phyloP scores from a whole-genome alignment of 176 grass and related monocot species.

The Carex littledalei region DNA sequence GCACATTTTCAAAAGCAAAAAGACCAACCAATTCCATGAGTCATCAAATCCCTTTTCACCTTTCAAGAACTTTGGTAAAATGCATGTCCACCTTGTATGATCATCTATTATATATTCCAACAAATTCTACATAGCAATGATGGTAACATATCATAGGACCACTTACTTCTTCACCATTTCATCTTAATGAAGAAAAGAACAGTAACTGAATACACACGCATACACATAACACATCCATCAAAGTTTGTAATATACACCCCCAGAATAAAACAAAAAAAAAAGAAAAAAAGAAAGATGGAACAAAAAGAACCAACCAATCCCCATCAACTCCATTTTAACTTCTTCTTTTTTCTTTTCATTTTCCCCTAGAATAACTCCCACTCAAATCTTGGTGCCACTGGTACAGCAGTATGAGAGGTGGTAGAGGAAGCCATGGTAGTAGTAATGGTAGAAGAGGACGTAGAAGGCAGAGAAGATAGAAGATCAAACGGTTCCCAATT shows the following conservation, averaged over 20 bases:
- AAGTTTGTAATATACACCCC: conserved; percentile 55
- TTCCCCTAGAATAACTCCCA: conserved; percentile 84
- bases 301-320: conserved; percentile 19
- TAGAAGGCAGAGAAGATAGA: conserved; percentile 56
- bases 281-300: conserved; percentile 32
- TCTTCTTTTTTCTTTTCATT: conserved; percentile 17
- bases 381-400: conserved; percentile 46
- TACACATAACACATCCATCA: conserved; percentile 31
- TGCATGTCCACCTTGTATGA: background rate
- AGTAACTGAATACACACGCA: conserved; percentile 28
- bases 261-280: conserved; percentile 29
- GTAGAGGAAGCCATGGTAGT: conserved; percentile 51
- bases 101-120: conserved; percentile 18
- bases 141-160: conserved; percentile 30
- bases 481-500: conserved; percentile 92
- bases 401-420: conserved; percentile 36
- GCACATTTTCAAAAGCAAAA: conserved; percentile 21
- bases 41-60: background rate
- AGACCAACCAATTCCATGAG: conserved; percentile 2
- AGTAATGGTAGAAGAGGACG: conserved; percentile 51
- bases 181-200: conserved; percentile 32
- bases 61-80: conserved; percentile 25
- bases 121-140: conserved; percentile 18
- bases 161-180: conserved; percentile 54
- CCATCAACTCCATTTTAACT: conserved; percentile 25